A percentile compares a stretch with the other conserved stretches of the same genome.
These are phyloP conservation scores for Phlebiopsis gigantea DNA, from an alignment of 768 basidiomycete genomes.

Conservation along the genomic window DNA sequence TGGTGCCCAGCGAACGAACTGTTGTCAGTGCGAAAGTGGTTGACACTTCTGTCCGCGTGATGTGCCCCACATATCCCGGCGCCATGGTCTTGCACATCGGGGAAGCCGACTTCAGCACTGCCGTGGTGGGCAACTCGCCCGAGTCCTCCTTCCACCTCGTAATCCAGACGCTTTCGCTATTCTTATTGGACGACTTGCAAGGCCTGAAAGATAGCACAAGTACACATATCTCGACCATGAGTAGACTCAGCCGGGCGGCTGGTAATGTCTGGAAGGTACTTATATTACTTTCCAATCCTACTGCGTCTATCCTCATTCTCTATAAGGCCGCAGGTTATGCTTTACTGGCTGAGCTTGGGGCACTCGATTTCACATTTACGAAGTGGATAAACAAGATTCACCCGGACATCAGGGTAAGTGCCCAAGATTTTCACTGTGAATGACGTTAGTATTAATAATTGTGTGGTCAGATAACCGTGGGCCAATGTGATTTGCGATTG, in stretches of 20 bases:
- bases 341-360: conserved; percentile 52
- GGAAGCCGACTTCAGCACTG: conserved; percentile 60
- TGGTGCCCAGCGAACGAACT: conserved; percentile 86
- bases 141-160: conserved; percentile 47
- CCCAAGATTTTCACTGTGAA: background rate
- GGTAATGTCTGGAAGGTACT: conserved; percentile 64
- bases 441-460: background rate
- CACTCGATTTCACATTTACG: conserved; percentile 42
- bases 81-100: conserved; percentile 63
- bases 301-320: conserved; percentile 10
- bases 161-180: conserved; percentile 43
- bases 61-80: conserved; percentile 56
- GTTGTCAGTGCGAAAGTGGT: conserved; percentile 55
- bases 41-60: conserved; percentile 61
- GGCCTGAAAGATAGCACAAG: conserved; percentile 21
- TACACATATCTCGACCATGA: conserved; percentile 1
- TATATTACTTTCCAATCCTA: conserved; percentile 4
- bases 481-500: conserved; percentile 43
- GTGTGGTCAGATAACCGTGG: background rate
- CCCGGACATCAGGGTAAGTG: conserved; percentile 36
- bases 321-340: conserved; percentile 63
- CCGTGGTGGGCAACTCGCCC: conserved; percentile 62
- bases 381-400: conserved; percentile 14
- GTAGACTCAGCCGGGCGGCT: conserved; percentile 26
- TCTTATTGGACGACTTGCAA: conserved; percentile 50